Base-by-base conservation (phyloP, 2,329 filamentous ascomycete species). In the Colletotrichum ledebouriae region DNA sequence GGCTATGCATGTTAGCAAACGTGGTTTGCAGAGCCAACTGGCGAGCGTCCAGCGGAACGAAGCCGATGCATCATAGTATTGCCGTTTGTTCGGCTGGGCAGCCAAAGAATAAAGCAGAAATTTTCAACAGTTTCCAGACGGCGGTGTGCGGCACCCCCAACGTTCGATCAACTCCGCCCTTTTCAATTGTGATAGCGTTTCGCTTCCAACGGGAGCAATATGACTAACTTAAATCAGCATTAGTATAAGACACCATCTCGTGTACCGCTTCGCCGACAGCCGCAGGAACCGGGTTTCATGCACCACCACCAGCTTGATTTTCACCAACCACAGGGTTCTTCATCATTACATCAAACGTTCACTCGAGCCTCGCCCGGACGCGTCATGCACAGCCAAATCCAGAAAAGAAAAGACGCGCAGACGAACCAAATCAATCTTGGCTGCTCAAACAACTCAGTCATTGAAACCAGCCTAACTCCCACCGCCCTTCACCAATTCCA, bases 1-100 rank as follows among this genome's bases (percentile, higher is more conserved):
- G 70, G 92, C 91, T 1, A 91, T 93, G 89, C 85, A 85, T 67
- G 85, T 93, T 12, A 85, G 86, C 0, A 92, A 90, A 77, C 87
- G 85, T 68, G 91, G 90, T 0, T 70, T 93, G 71, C 86, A 87
- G 74, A 86, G 85, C 25, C 89, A 93, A 75, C 74, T 92, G 63
- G 77, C 76, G 20, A 76, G 70, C 58, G 68, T 44, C n/a, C 67
- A 74, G 34, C 70, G 64, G 17, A 71, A 74, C 20, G 56, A 59
- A 29, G 17, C 34, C 17, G 56, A 50, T 69, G 56, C 62, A 56
- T 65, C 37, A 42, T 44, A 34, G 41, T 29, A 6, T 42, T 50
- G 29, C 17, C 17, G 13, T 29, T 22, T 34, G 17, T 53, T 42
- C 58, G 65, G 53, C 47, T 66, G 49, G 44, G 15, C 3, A n/a